Percentiles rank a stretch among this genome's conserved stretches.
These are phyloP conservation scores for Coleophoma eucalyptorum DNA, from an alignment of 2,329 filamentous ascomycete genomes.

Conservation along the genomic window DNA sequence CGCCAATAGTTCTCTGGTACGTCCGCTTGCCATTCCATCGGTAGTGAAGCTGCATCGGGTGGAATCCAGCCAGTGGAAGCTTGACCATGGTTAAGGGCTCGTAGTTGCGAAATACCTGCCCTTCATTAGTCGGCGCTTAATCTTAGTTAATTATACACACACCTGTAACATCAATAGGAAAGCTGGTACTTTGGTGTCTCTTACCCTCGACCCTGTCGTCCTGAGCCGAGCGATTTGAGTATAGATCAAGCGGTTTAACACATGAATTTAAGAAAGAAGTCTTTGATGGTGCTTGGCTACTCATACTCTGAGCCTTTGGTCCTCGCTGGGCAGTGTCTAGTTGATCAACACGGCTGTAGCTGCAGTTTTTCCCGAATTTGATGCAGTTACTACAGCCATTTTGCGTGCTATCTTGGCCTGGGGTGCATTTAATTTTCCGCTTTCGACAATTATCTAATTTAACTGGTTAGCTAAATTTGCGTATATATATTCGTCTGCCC, in stretches of 20 bases:
- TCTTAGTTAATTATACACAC: slow-evolving; percentile 4
- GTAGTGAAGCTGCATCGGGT: slow-evolving; percentile 20
- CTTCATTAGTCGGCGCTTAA: neutral
- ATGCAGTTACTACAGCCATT: slow-evolving; percentile 90
- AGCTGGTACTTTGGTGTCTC: slow-evolving; percentile 28
- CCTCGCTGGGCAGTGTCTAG: slow-evolving; percentile 36
- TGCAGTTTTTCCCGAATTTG: slow-evolving; percentile 89
- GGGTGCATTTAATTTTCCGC: slow-evolving; percentile 89
- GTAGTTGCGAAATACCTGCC: slow-evolving; percentile 21
- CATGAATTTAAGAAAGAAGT: slow-evolving; percentile 44
- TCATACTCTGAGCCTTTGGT: slow-evolving; percentile 32
- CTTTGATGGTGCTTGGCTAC: slow-evolving; percentile 36
- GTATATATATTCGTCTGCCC: slow-evolving; percentile 6
- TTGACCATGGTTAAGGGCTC: slow-evolving; percentile 22
- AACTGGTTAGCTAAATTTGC: slow-evolving; percentile 5
- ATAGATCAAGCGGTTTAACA: slow-evolving; percentile 37
- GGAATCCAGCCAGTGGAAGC: slow-evolving; percentile 25
- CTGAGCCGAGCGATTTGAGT: slow-evolving; percentile 36
- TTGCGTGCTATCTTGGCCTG: slow-evolving; percentile 67
- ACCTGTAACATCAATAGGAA: slow-evolving; percentile 28
- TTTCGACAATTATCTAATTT: slow-evolving; percentile 78
- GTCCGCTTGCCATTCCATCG: slow-evolving; percentile 34
- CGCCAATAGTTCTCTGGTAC: slow-evolving; percentile 42
- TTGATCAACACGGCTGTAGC: slow-evolving; percentile 86
- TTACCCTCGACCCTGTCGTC: slow-evolving; percentile 41